phyloP scores from a whole-genome alignment of 1,139 yeast genomes.

The Candida sojae region DNA sequence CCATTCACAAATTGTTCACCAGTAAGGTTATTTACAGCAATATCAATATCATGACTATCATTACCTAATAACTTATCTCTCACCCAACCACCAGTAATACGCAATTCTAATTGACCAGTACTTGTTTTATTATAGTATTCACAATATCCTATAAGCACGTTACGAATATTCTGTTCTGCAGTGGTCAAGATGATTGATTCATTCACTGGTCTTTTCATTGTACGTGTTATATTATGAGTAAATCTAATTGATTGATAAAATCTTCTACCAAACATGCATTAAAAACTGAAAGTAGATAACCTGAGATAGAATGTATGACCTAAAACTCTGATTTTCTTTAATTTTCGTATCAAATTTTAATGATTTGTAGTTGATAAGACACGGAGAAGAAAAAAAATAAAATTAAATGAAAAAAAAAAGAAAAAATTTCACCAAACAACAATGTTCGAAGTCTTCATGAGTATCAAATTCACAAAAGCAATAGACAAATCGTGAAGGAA shows the following conservation, averaged over 20 bases:
- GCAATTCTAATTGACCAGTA: conserved; percentile 40
- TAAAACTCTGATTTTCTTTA: background rate
- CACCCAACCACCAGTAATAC: conserved; percentile 99
- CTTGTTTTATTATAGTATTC: conserved; percentile 29
- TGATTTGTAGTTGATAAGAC: too few species aligned
- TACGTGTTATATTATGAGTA: background rate
- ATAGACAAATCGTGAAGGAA: background rate
- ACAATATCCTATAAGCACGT: conserved; percentile 48
- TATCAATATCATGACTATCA: conserved; percentile 84
- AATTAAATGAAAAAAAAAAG: background rate
- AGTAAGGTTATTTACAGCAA: conserved; percentile 79
- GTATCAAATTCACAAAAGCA: background rate
- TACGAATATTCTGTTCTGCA: conserved; percentile 49
- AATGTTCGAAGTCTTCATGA: background rate
- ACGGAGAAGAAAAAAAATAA: background rate
- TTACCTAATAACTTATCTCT: conserved; percentile 86
- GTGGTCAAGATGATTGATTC: conserved; percentile 38
- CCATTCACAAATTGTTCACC: conserved; percentile 85
- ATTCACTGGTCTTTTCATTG: conserved; percentile 23
- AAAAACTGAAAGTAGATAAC: background rate
- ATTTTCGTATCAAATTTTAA: too few species aligned
- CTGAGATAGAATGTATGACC: conserved; percentile 4
- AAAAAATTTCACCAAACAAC: too few species aligned
- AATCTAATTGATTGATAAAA: background rate
- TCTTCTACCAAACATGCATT: conserved; percentile 1